Evolutionary conservation across 768 basidiomycete species (phyloP).

Genomic region (Russula virescens): DNA sequence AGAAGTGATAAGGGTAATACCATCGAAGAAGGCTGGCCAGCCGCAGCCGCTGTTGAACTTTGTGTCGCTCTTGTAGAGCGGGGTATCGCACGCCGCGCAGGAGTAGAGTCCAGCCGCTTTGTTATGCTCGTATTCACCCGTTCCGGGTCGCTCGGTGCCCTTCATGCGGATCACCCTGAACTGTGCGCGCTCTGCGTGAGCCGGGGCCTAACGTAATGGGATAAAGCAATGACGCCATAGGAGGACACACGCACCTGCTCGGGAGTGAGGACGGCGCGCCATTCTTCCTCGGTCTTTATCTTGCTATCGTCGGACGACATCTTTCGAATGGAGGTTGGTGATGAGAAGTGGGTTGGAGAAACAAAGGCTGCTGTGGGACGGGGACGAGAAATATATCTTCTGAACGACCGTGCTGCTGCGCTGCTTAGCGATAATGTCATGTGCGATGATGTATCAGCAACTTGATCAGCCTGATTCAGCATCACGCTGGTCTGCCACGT

Average conservation of each 20-base stretch:
- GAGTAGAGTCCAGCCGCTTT: constrained; percentile 60
- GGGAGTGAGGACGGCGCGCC: constrained; percentile 72
- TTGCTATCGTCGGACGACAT: constrained; percentile 29
- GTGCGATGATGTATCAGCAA: too few relatives aligned
- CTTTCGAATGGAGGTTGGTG: not conserved
- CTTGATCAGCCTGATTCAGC: too few relatives aligned
- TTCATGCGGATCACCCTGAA: constrained; percentile 83
- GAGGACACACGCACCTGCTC: constrained; percentile 64
- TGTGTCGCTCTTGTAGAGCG: constrained; percentile 81
- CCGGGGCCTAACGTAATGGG: too few relatives aligned
- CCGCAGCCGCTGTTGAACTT: constrained; percentile 94
- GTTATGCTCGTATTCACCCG: constrained; percentile 76
- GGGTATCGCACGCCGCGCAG: constrained; percentile 76
- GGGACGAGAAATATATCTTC: not conserved
- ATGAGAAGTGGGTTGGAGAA: not conserved
- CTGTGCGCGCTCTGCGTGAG: constrained; percentile 37
- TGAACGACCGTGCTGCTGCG: not conserved
- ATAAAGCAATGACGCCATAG: constrained; percentile 1
- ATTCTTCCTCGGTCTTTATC: constrained; percentile 66
- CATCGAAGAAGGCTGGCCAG: constrained; percentile 98
- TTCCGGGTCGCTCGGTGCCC: constrained; percentile 78
- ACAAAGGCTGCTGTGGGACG: not conserved
- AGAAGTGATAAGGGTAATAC: constrained; percentile 32
- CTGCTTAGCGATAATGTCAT: constrained; percentile 2
- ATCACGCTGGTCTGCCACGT: too few relatives aligned